phyloP scores from a whole-genome alignment of 257 asterid genomes.

The Ilex asprella region DNA sequence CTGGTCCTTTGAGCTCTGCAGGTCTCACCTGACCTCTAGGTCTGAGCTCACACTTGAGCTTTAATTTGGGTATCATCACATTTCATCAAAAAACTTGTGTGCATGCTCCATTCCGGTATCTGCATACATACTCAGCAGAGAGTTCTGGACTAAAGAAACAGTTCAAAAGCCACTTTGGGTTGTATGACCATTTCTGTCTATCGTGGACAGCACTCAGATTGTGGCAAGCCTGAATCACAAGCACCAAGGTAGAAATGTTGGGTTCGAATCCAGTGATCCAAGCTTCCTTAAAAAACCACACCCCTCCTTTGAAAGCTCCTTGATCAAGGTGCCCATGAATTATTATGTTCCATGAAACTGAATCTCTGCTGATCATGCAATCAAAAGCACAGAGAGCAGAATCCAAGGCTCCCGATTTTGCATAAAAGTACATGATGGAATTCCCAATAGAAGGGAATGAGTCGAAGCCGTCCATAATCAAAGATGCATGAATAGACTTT shows the following conservation, averaged over 20 bases:
- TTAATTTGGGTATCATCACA: too few species aligned
- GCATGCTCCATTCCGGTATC: slow-evolving; percentile 50
- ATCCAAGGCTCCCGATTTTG: not conserved
- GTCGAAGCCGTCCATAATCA: not conserved
- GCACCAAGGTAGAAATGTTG: not conserved
- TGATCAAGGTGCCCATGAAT: too few species aligned
- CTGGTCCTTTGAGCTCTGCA: too few species aligned
- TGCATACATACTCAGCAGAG: not conserved
- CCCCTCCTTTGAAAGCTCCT: too few species aligned
- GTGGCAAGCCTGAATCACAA: not conserved
- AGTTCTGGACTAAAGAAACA: not conserved
- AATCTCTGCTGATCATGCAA: not conserved
- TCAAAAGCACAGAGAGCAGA: not conserved
- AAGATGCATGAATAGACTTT: slow-evolving; percentile 20
- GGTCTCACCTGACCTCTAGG: too few species aligned
- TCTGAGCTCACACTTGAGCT: too few species aligned
- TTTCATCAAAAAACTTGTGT: slow-evolving; percentile 57
- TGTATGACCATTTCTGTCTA: not conserved
- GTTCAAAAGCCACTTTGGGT: not conserved
- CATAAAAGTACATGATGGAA: not conserved
- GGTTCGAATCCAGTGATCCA: too few species aligned
- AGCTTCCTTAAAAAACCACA: too few species aligned
- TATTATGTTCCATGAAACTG: not conserved
- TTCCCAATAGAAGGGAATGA: not conserved
- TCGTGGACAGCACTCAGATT: not conserved